Percentiles rank a stretch among this genome's conserved stretches.
Evolutionary conservation across 331 rosid species (phyloP).

Genomic region (Spiraea crenata): DNA sequence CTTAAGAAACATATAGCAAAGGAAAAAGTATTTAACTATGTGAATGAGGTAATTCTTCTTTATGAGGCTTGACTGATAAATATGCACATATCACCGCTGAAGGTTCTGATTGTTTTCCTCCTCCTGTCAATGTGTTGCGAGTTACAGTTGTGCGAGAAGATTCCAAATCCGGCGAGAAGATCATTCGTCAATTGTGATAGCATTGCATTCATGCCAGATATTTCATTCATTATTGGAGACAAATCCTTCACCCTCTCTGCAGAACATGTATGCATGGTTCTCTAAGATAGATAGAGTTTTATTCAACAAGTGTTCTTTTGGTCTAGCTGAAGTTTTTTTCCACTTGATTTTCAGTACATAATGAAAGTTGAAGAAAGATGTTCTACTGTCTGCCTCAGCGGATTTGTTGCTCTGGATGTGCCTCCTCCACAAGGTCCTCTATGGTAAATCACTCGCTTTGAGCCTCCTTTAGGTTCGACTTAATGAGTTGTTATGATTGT

Average conservation of each 20-base stretch:
- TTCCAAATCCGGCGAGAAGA: conserved; percentile 57
- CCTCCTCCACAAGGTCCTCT: conserved; percentile 79
- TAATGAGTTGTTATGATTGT: neutral
- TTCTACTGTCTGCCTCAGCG: conserved; percentile 55
- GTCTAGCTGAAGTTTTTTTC: conserved; percentile 2
- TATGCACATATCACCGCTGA: neutral
- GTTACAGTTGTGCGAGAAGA: conserved; percentile 64
- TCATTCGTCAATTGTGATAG: conserved; percentile 53
- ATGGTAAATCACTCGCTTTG: conserved; percentile 40
- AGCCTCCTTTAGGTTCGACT: neutral
- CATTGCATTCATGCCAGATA: conserved; percentile 46
- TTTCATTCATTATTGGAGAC: conserved; percentile 57
- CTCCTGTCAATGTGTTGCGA: neutral
- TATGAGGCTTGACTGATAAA: neutral
- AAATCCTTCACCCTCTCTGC: conserved; percentile 60
- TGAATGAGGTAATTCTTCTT: conserved; percentile 48
- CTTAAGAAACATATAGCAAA: conserved; percentile 50
- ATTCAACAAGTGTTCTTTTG: too few species aligned
- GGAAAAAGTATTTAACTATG: conserved; percentile 50
- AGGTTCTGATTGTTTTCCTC: neutral
- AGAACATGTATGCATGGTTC: conserved; percentile 45
- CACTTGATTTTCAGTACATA: conserved; percentile 43
- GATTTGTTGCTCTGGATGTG: conserved; percentile 68
- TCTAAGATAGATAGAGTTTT: neutral
- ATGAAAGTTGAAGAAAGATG: conserved; percentile 48